Conservation (phyloP, 805 yeast genomes). For the Hanseniaspora valbyensis region DNA sequence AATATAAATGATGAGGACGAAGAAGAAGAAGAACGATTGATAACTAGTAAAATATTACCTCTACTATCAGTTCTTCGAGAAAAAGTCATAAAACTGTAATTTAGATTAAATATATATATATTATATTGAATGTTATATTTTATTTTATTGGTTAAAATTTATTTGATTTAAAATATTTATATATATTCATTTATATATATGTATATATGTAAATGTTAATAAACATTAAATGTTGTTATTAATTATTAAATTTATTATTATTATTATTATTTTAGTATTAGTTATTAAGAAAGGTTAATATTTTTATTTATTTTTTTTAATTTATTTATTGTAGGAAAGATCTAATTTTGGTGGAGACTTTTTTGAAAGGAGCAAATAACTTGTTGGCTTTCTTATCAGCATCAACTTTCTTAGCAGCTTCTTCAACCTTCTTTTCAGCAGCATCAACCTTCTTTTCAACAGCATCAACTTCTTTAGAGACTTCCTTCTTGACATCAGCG, state of each 20-base stretch:
- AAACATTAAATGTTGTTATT: too few relatives aligned
- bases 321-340: conserved; percentile 16
- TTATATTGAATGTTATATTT: too few relatives aligned
- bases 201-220: too few relatives aligned
- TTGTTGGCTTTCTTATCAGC: conserved; percentile 6
- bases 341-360: conserved; percentile 17
- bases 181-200: too few relatives aligned
- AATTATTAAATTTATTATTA: too few relatives aligned
- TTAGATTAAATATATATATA: too few relatives aligned
- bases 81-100: not conserved
- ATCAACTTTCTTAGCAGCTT: conserved; percentile 10
- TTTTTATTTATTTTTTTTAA: not conserved
- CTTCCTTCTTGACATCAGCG: too few relatives aligned
- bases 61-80: conserved; percentile 1
- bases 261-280: not conserved
- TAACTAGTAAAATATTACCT: not conserved
- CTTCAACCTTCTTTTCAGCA: not conserved
- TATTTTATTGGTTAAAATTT: too few relatives aligned
- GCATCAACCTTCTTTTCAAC: conserved; percentile 7
- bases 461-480: too few relatives aligned
- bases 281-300: not conserved
- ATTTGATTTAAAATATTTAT: too few relatives aligned
- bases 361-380: conserved; percentile 14
- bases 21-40: not conserved
- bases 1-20: conserved; percentile 2